Percentiles rank a stretch among this genome's conserved stretches.
phyloP scores from a whole-genome alignment of 2,329 filamentous ascomycete genomes.

The Aspergillus puulaauensis region DNA sequence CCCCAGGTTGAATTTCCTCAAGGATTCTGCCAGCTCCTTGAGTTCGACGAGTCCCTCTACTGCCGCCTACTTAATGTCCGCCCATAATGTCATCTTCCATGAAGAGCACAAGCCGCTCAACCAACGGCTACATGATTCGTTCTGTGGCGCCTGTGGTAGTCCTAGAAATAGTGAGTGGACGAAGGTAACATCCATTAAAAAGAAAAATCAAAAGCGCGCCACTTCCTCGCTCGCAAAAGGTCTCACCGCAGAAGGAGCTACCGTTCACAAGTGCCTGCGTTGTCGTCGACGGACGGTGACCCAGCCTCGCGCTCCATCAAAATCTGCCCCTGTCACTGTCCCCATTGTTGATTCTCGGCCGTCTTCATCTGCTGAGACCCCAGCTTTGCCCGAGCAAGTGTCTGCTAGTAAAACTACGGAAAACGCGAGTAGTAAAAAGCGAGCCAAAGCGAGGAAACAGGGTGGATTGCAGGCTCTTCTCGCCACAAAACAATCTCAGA shows the following conservation, averaged over 20 bases:
- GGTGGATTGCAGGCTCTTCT: conserved; percentile 55
- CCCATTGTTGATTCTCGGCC: conserved; percentile 9
- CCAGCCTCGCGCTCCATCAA: conserved; percentile 14
- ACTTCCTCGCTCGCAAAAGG: conserved; percentile 11
- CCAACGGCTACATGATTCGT: conserved; percentile 30
- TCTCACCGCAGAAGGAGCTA: conserved; percentile 21
- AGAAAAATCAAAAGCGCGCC: conserved; percentile 16
- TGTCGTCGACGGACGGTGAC: conserved; percentile 35
- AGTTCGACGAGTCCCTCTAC: conserved; percentile 37
- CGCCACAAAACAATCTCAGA: conserved; percentile 39
- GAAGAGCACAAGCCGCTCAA: conserved; percentile 35
- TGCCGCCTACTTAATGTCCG: conserved; percentile 39
- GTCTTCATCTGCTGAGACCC: conserved; percentile 10
- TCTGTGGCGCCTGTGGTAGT: conserved; percentile 43
- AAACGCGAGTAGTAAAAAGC: conserved; percentile 54
- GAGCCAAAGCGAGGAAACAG: conserved; percentile 55
- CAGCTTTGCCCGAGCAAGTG: conserved; percentile 10
- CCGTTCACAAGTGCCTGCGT: conserved; percentile 38
- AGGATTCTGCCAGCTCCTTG: conserved; percentile 34
- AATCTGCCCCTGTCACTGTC: conserved; percentile 7
- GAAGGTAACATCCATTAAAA: conserved; percentile 27
- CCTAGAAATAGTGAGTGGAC: conserved; percentile 33
- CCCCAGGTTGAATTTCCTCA: conserved; percentile 37
- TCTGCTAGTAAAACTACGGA: conserved; percentile 27
- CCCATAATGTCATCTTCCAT: conserved; percentile 37